Evolutionary conservation across 2,329 filamentous ascomycete genomes (phyloP).

Genomic region (Aspergillus pseudonomiae): DNA sequence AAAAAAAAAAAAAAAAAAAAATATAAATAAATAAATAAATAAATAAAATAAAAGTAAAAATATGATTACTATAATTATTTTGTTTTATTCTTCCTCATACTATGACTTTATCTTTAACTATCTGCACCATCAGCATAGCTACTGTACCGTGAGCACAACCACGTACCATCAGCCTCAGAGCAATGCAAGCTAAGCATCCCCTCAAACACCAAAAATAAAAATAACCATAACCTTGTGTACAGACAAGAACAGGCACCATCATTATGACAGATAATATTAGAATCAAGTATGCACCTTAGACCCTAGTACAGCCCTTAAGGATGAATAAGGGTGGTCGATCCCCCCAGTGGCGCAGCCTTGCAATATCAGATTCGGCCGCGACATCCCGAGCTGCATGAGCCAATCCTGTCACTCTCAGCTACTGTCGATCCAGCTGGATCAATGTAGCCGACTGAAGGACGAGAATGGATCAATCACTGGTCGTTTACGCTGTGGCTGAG

Average conservation of each 20-base stretch:
- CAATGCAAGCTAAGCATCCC: not conserved
- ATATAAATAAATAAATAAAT: no score
- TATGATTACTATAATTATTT: not conserved
- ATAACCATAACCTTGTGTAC: not conserved
- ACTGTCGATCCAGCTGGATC: not conserved
- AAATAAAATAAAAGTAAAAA: no score
- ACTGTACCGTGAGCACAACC: not conserved
- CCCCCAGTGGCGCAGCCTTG: conserved; percentile 14
- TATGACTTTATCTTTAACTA: not conserved
- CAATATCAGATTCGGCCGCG: conserved; percentile 9
- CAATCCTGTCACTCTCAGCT: conserved; percentile 7
- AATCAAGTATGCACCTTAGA: not conserved
- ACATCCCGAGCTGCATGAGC: conserved; percentile 5
- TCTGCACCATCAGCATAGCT: not conserved
- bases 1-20: no score
- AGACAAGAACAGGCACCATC: conserved; percentile 1
- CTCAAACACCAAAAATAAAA: not conserved
- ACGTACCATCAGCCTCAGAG: not conserved
- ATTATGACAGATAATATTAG: conserved; percentile 2
- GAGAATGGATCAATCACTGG: not conserved
- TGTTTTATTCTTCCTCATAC: not conserved
- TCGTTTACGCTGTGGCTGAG: not conserved
- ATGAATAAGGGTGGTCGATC: conserved; percentile 11
- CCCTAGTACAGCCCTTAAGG: not conserved
- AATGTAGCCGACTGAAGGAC: not conserved